Evolutionary conservation across 352 stramenopile genomes (phyloP).

Genomic region (Globisporangium lucens): DNA sequence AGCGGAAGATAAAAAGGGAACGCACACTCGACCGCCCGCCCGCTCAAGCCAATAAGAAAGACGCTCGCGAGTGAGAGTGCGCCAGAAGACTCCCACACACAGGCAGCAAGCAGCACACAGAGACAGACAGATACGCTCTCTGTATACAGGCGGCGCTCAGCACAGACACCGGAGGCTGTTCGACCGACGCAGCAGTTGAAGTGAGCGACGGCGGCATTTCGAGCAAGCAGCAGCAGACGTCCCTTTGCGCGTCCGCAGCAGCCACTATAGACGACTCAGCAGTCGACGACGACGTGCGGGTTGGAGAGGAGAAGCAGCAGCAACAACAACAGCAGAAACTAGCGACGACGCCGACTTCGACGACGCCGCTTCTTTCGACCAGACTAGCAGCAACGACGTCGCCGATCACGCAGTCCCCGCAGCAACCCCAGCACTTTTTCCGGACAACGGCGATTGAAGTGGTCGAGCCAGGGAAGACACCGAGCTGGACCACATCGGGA

Average conservation of each 20-base stretch:
- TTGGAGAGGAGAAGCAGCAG: conserved; percentile 30
- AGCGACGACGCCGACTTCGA: conserved; percentile 15
- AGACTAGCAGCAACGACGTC: conserved; percentile 13
- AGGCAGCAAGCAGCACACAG: neutral
- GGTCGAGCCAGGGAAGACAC: conserved; percentile 43
- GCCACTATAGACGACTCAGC: conserved; percentile 44
- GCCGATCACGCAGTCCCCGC: conserved; percentile 24
- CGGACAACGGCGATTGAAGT: conserved; percentile 48
- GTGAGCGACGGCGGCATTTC: conserved; percentile 4
- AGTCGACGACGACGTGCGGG: conserved; percentile 32
- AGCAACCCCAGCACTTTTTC: conserved; percentile 24
- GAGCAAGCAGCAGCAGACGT: neutral
- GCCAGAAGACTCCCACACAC: neutral
- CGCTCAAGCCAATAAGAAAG: conserved; percentile 5
- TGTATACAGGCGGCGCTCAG: neutral
- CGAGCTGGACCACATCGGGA: conserved; percentile 28
- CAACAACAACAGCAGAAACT: conserved; percentile 19
- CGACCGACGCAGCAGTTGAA: conserved; percentile 10
- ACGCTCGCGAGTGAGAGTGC: neutral
- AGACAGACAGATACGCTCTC: neutral
- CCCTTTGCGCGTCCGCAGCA: neutral
- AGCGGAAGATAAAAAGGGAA: conserved; percentile 19
- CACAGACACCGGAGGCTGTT: neutral
- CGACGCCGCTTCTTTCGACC: conserved; percentile 16
- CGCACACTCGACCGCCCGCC: neutral